phyloP scores from a whole-genome alignment of 345 rosid species.

The Syzygium grande region DNA sequence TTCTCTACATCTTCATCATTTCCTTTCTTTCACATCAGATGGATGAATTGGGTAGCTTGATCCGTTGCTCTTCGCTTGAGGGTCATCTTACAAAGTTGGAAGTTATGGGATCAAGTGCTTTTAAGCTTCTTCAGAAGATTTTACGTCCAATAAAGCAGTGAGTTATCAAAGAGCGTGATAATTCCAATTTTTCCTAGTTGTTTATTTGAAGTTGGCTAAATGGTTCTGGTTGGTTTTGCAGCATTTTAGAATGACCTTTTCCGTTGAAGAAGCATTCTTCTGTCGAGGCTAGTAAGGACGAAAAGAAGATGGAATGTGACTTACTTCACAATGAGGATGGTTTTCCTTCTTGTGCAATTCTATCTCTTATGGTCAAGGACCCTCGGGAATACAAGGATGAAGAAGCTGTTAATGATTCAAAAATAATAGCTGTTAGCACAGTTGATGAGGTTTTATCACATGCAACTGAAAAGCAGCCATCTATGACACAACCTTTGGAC shows the following conservation, averaged over 20 bases:
- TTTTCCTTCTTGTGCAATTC: constrained; percentile 29
- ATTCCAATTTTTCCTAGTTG: background rate
- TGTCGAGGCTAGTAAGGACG: constrained; percentile 13
- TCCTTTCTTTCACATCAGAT: constrained; percentile 27
- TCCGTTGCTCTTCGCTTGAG: constrained; percentile 63
- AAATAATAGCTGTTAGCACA: constrained; percentile 9
- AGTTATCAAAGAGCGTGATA: constrained; percentile 12
- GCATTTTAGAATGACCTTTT: constrained; percentile 24
- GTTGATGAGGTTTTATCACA: constrained; percentile 6
- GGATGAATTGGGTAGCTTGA: constrained; percentile 32
- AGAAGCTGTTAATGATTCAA: constrained; percentile 14
- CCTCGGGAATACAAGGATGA: constrained; percentile 36
- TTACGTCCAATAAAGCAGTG: constrained; percentile 44
- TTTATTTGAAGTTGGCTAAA: background rate
- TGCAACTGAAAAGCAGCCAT: constrained; percentile 14
- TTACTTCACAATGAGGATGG: constrained; percentile 29
- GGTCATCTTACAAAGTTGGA: constrained; percentile 80
- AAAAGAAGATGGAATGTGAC: constrained; percentile 6
- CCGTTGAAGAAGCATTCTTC: constrained; percentile 27
- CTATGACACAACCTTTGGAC: constrained; percentile 11
- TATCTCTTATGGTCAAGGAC: constrained; percentile 43
- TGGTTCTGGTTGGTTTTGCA: constrained; percentile 23
- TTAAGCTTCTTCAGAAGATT: constrained; percentile 55
- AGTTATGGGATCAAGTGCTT: constrained; percentile 66
- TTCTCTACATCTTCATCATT: background rate